Conservation (phyloP, 1,139 yeast species). For the Kodamaea plutei region DNA sequence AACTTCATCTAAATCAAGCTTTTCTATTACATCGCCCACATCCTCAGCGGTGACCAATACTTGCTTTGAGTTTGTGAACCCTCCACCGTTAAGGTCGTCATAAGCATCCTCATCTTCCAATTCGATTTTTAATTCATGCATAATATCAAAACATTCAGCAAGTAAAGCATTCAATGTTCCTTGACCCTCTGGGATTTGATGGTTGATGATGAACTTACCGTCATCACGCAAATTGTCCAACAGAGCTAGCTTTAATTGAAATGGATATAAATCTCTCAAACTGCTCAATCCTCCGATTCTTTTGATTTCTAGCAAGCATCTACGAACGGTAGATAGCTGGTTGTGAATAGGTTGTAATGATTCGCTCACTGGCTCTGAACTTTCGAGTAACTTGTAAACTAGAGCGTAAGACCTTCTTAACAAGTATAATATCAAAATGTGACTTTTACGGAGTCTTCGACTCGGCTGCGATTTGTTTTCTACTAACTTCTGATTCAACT, state of each 20-base stretch:
- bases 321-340: slow-evolving; percentile 83
- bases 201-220: slow-evolving; percentile 86
- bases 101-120: slow-evolving; percentile 63
- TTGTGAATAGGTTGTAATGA: slow-evolving; percentile 90
- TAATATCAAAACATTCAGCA: slow-evolving; percentile 91
- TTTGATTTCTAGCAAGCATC: slow-evolving; percentile 84
- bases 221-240: slow-evolving; percentile 81
- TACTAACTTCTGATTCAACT: slow-evolving; percentile 29
- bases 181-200: slow-evolving; percentile 93
- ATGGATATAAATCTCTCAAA: slow-evolving; percentile 87
- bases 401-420: slow-evolving; percentile 87
- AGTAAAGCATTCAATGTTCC: slow-evolving; percentile 85
- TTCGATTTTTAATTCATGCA: slow-evolving; percentile 86
- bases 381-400: slow-evolving; percentile 81
- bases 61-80: slow-evolving; percentile 13
- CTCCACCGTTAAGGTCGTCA: slow-evolving; percentile 13
- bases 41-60: slow-evolving; percentile 20
- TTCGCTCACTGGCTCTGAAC: slow-evolving; percentile 93
- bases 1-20: slow-evolving; percentile 35
- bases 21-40: slow-evolving; percentile 18
- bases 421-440: slow-evolving; percentile 68
- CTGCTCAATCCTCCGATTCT: slow-evolving; percentile 88
- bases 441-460: slow-evolving; percentile 35
- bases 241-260: slow-evolving; percentile 88
- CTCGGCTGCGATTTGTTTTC: slow-evolving; percentile 13